These are phyloP conservation scores for Ophiostoma sp. DNA, from an alignment of 2,329 filamentous ascomycete species.

Conservation along the genomic window DNA sequence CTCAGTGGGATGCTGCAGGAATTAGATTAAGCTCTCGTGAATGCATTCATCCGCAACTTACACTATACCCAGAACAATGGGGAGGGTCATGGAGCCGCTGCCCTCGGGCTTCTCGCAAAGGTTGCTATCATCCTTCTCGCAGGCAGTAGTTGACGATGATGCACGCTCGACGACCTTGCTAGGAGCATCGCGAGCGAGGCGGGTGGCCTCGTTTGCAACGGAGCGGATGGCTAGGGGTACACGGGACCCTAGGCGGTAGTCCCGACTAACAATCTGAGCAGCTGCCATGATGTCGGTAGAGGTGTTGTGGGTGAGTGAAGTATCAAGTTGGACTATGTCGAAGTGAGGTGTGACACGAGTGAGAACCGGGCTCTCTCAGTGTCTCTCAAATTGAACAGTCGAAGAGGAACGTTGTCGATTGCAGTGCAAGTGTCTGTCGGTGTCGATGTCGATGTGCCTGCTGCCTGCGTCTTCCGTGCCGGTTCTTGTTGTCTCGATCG, in stretches of 20 bases:
- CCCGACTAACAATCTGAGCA: slow-evolving; percentile 20
- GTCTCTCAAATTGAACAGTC: background rate
- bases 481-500: slow-evolving; percentile 26
- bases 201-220: slow-evolving; percentile 25
- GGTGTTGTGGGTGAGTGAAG: background rate
- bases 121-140: slow-evolving; percentile 33
- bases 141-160: slow-evolving; percentile 27
- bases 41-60: slow-evolving; percentile 36
- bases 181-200: slow-evolving; percentile 25
- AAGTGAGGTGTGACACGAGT: background rate
- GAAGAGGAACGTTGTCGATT: background rate
- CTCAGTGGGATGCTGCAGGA: slow-evolving; percentile 67
- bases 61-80: slow-evolving; percentile 65
- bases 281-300: slow-evolving; percentile 24
- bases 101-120: slow-evolving; percentile 58
- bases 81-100: slow-evolving; percentile 52
- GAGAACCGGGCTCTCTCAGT: slow-evolving; percentile 5
- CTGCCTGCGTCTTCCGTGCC: background rate
- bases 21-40: background rate
- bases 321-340: background rate
- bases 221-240: slow-evolving; percentile 25
- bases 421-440: background rate
- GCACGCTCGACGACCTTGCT: slow-evolving; percentile 28
- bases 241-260: slow-evolving; percentile 31
- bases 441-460: background rate